Conservation (phyloP, 176 grass and related monocot species). For the Zea mays region Zm-B73-REFERENCE-NAM-5.0 NC_050096.1:28555001-28555500, state of each 20-base stretch:
- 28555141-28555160: neutral
- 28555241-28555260: neutral
- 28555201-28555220: neutral
- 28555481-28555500: neutral
- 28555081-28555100: constrained; percentile 20
- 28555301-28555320: neutral
- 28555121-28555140: neutral
- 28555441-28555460: no score
- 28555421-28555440: neutral
- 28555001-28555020: no score
- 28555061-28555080: constrained; percentile 29
- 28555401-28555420: neutral
- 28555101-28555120: constrained; percentile 6
- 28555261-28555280: neutral
- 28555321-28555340: neutral
- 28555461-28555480: neutral
- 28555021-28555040: neutral
- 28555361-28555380: neutral
- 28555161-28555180: neutral
- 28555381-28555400: neutral
- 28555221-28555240: neutral
- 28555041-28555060: neutral
- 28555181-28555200: neutral
- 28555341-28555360: neutral
- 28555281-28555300: neutral